Evolutionary conservation across 2,329 filamentous ascomycete genomes (phyloP).

Genomic region (Phoma sp.): DNA sequence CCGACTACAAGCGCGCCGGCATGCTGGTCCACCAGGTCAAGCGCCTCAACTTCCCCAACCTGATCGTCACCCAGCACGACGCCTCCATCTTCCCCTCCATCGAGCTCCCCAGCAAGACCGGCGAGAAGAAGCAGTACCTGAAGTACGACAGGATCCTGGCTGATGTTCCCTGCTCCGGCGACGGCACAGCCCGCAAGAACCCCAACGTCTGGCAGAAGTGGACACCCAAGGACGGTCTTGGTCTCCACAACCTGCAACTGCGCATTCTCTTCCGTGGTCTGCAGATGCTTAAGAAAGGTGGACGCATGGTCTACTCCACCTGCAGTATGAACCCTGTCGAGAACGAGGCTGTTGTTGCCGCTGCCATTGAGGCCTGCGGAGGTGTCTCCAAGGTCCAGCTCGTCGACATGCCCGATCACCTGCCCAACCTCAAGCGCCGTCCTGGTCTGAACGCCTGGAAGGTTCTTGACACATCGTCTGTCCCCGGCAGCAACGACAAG

Average conservation of each 20-base stretch:
- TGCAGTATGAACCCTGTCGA: slow-evolving; percentile 99
- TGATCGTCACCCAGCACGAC: slow-evolving; percentile 97
- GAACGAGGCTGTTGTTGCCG: slow-evolving; percentile 89
- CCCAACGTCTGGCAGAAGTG: slow-evolving; percentile 93
- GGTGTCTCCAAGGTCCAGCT: slow-evolving; percentile 81
- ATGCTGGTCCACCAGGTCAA: slow-evolving; percentile 99
- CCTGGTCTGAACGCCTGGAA: slow-evolving; percentile 83
- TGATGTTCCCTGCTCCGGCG: slow-evolving; percentile 95
- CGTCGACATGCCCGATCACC: slow-evolving; percentile 78
- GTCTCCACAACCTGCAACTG: slow-evolving; percentile 84
- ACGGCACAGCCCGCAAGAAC: slow-evolving; percentile 94
- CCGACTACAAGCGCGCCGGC: slow-evolving; percentile 94
- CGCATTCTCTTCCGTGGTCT: slow-evolving; percentile 89
- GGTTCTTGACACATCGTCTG: slow-evolving; percentile 65
- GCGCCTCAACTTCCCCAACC: slow-evolving; percentile 91
- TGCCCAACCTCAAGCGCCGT: slow-evolving; percentile 77
- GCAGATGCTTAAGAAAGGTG: slow-evolving; percentile 94
- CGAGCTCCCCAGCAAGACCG: slow-evolving; percentile 69
- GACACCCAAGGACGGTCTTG: slow-evolving; percentile 84
- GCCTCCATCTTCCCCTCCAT: slow-evolving; percentile 95
- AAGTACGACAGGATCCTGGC: slow-evolving; percentile 97
- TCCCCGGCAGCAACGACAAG: slow-evolving; percentile 64
- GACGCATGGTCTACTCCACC: slow-evolving; percentile 94
- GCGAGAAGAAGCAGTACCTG: slow-evolving; percentile 72
- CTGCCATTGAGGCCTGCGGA: slow-evolving; percentile 88